Evolutionary conservation across 176 grass and related monocot species (phyloP).

Genomic region (Musa acuminata): DNA sequence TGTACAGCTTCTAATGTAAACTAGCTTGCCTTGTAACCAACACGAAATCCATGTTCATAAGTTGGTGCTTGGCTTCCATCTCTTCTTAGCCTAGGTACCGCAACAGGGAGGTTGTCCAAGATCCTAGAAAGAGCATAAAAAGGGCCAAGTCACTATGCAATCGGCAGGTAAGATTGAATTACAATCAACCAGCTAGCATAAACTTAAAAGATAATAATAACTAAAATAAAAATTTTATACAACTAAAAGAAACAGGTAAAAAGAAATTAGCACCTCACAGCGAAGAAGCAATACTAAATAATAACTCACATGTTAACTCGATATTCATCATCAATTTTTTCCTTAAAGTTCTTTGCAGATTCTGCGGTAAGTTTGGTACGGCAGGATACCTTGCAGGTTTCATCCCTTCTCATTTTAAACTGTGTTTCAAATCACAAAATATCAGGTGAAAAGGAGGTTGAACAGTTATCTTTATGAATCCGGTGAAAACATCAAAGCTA

Average conservation of each 20-base stretch:
- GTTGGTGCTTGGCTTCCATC: constrained; percentile 34
- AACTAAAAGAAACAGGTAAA: background rate
- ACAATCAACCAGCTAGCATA: background rate
- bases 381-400: constrained; percentile 36
- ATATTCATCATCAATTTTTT: constrained; percentile 47
- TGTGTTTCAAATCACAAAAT: background rate
- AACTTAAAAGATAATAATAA: background rate
- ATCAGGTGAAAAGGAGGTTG: background rate
- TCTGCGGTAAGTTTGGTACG: constrained; percentile 26
- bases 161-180: background rate
- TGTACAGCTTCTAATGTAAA: background rate
- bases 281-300: background rate
- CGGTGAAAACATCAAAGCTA: too few species aligned
- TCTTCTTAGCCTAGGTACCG: constrained; percentile 38
- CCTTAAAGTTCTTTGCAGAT: constrained; percentile 37
- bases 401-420: constrained; percentile 38
- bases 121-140: constrained; percentile 29
- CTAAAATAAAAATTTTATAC: background rate
- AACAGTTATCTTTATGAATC: background rate
- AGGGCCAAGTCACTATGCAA: background rate
- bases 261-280: background rate
- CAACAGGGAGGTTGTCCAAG: constrained; percentile 47
- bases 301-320: constrained; percentile 35
- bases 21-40: constrained; percentile 39
- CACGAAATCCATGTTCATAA: constrained; percentile 41